Evolutionary conservation across 331 rosid genomes (phyloP).

Genomic region (Saraca asoca): DNA sequence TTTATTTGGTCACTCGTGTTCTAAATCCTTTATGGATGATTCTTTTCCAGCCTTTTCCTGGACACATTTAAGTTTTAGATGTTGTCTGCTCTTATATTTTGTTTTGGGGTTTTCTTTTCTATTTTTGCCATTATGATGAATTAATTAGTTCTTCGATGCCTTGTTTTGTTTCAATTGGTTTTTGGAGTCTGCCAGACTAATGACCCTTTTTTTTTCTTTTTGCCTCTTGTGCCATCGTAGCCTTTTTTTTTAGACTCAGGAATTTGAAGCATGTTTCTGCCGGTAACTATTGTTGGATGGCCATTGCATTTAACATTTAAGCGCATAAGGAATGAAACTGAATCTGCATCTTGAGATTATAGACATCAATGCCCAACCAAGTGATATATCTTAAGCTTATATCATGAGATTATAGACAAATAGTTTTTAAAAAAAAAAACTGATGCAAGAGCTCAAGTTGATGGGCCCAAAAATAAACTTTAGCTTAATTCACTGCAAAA

Average conservation of each 20-base stretch:
- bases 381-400: not conserved
- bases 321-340: not conserved
- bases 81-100: not conserved
- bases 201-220: not conserved
- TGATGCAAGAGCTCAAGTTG: not conserved
- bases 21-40: not conserved
- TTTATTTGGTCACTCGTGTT: not conserved
- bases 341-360: not conserved
- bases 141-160: no score
- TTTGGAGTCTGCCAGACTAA: not conserved
- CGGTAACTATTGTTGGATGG: not conserved
- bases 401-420: not conserved
- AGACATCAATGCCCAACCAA: no score
- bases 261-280: not conserved
- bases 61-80: not conserved
- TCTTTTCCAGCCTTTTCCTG: slow-evolving; percentile 2
- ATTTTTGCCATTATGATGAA: no score
- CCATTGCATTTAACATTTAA: not conserved
- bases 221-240: not conserved
- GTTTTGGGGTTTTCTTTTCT: slow-evolving; percentile 6
- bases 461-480: not conserved
- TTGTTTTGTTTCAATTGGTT: not conserved
- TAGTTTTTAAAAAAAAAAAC: not conserved
- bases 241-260: not conserved
- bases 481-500: no score